Evolutionary conservation across 176 grass and related monocot species (phyloP), one percentile per base, ranked within the genome.

Genomic region (Calamus simplicifolius): DNA sequence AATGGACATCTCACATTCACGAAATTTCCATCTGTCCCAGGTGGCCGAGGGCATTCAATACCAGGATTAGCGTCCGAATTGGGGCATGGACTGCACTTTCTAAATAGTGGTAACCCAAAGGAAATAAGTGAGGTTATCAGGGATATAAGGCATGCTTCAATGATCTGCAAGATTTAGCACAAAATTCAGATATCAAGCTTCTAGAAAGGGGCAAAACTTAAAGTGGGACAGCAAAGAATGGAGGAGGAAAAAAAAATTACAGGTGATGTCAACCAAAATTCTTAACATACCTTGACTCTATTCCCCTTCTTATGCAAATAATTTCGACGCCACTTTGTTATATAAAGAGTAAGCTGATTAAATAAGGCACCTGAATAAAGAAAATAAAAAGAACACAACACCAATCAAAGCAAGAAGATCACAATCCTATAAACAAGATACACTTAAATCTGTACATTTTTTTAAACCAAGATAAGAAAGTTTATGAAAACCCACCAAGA

Each of bases 11-110:
- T 75, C 73, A 97, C 93, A 58, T 97, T 97, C 63, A 97, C 93
- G 71, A 97, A 97, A 80, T 97, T 97, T 28, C 93, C 93, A 92
- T 97, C 93, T 58, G 74, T 85, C 57, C 93, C 93, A 80, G 93
- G 93, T 64, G 87, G 93, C 54, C 74, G 87, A 77, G 93, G 93
- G 66, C 93, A 97, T 77, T 91, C 81, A 67, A 97, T 96, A 29
- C 83, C 83, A 57, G 89, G 78, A 89, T 78, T 81, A 70, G 68
- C 48, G 72, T 83, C 93, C 72, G 78, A 75, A 65, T 88, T 55
- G 56, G 93, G 93, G 61, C 93, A 97, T 43, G 78, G 59, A 57
- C 93, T 97, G 69, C 93, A 97, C 82, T 77, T 91, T 73, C 84
- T 85, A 57, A 97, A 54, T 67, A 97, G 56, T 68, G 93, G 93